Conservation (phyloP, 768 basidiomycete genomes). For the Boletus rubroflammeus region DNA sequence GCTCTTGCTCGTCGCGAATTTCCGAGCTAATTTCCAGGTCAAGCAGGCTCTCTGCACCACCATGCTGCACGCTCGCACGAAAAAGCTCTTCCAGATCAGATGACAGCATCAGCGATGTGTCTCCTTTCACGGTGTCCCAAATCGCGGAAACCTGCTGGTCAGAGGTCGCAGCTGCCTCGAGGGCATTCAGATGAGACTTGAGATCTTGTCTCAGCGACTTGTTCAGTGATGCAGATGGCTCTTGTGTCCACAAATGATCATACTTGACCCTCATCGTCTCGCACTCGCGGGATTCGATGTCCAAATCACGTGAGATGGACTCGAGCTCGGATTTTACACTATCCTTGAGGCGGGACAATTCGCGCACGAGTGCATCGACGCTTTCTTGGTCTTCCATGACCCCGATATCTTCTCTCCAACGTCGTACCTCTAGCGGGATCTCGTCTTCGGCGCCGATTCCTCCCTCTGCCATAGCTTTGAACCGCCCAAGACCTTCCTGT, state of each 20-base stretch:
- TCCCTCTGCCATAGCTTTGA: slow-evolving; percentile 67
- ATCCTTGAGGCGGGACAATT: slow-evolving; percentile 57
- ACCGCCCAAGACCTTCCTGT: slow-evolving; percentile 64
- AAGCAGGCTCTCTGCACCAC: slow-evolving; percentile 45
- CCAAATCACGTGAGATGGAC: slow-evolving; percentile 60
- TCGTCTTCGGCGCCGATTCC: slow-evolving; percentile 60
- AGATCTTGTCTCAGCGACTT: slow-evolving; percentile 73
- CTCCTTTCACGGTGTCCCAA: slow-evolving; percentile 67
- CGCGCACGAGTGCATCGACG: slow-evolving; percentile 58
- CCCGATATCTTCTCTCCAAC: slow-evolving; percentile 72
- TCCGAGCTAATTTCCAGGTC: slow-evolving; percentile 71
- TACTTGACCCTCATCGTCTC: slow-evolving; percentile 87
- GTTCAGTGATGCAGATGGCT: slow-evolving; percentile 71
- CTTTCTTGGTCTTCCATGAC: slow-evolving; percentile 65
- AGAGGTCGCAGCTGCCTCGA: slow-evolving; percentile 74
- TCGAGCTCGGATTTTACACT: slow-evolving; percentile 61
- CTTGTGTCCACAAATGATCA: slow-evolving; percentile 82
- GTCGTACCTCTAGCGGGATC: slow-evolving; percentile 64
- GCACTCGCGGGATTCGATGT: slow-evolving; percentile 81
- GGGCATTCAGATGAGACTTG: slow-evolving; percentile 64
- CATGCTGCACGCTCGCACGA: slow-evolving; percentile 45
- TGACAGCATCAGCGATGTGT: slow-evolving; percentile 61
- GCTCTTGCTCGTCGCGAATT: slow-evolving; percentile 61
- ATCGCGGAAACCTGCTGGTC: slow-evolving; percentile 71
- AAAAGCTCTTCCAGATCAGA: slow-evolving; percentile 63